phyloP scores from a whole-genome alignment of 1,284 basidiomycete species.

The Austroboletus niveus region DNA sequence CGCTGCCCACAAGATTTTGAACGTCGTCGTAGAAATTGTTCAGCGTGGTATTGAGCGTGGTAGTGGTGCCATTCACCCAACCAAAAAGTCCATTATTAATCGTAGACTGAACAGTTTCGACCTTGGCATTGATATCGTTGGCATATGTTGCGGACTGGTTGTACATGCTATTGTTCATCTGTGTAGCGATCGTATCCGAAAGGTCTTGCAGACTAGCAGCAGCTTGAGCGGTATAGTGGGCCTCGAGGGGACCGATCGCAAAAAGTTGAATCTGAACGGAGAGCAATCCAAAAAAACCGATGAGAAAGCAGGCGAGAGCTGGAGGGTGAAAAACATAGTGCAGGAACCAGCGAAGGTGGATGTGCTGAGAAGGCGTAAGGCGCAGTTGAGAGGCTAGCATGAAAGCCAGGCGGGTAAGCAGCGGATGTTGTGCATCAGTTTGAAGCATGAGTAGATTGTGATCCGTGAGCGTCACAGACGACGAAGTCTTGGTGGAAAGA shows the following conservation, averaged over 20 bases:
- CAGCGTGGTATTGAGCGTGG: slow-evolving; percentile 80
- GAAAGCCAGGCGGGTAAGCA: slow-evolving; percentile 65
- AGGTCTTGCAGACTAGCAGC: slow-evolving; percentile 63
- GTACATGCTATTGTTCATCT: slow-evolving; percentile 79
- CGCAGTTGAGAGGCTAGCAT: slow-evolving; percentile 47
- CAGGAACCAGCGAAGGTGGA: slow-evolving; percentile 76
- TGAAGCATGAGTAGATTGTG: slow-evolving; percentile 77
- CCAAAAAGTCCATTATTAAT: slow-evolving; percentile 89
- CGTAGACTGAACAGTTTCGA: slow-evolving; percentile 65
- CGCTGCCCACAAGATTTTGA: slow-evolving; percentile 62
- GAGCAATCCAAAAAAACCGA: slow-evolving; percentile 87
- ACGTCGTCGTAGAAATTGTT: slow-evolving; percentile 74
- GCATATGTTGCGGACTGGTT: slow-evolving; percentile 81
- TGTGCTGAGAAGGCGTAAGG: slow-evolving; percentile 59
- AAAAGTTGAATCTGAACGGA: slow-evolving; percentile 85
- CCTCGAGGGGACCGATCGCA: slow-evolving; percentile 69
- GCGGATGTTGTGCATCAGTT: slow-evolving; percentile 63
- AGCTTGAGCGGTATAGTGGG: slow-evolving; percentile 60
- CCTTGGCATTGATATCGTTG: slow-evolving; percentile 66
- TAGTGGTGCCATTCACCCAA: slow-evolving; percentile 93
- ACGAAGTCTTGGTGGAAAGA: slow-evolving; percentile 39
- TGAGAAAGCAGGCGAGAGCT: slow-evolving; percentile 84
- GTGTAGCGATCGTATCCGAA: slow-evolving; percentile 66
- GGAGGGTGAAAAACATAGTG: slow-evolving; percentile 90
- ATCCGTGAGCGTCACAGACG: slow-evolving; percentile 60